These are phyloP conservation scores for Fraxinus greggii DNA, from an alignment of 305 asterid genomes.

Conservation along the genomic window DNA sequence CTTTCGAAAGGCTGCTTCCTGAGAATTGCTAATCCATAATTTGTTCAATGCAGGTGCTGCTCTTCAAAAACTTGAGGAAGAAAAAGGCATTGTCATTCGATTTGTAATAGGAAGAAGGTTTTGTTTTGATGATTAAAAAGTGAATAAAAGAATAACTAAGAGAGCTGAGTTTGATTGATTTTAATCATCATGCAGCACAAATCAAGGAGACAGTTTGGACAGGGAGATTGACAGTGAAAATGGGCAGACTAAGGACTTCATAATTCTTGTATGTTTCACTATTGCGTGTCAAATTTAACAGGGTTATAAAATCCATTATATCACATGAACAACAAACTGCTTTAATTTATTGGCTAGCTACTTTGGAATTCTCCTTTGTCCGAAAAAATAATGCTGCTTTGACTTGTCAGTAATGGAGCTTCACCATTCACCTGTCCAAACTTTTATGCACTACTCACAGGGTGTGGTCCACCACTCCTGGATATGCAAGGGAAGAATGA, in stretches of 20 bases:
- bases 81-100: conserved; percentile 70
- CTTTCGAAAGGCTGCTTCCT: conserved; percentile 10
- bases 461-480: conserved; percentile 9
- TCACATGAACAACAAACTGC: background rate
- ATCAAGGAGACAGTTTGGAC: conserved; percentile 62
- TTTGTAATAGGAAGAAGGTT: conserved; percentile 88
- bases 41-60: conserved; percentile 49
- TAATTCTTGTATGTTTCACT: conserved; percentile 66
- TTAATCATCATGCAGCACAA: conserved; percentile 55
- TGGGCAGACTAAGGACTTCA: conserved; percentile 63
- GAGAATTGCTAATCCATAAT: conserved; percentile 20
- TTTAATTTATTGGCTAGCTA: background rate
- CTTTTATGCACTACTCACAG: conserved; percentile 1
- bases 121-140: conserved; percentile 27
- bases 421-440: background rate
- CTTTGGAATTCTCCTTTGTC: conserved; percentile 2
- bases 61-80: conserved; percentile 62
- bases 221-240: conserved; percentile 67
- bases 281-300: conserved; percentile 11
- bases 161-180: conserved; percentile 35
- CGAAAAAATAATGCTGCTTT: conserved; percentile 1
- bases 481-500: conserved; percentile 14
- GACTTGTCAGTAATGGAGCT: conserved; percentile 14
- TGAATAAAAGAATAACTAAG: conserved; percentile 21
- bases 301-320: conserved; percentile 7